phyloP scores from a whole-genome alignment of 179 eudicot genomes.

The Amaranthus tricolor region DNA sequence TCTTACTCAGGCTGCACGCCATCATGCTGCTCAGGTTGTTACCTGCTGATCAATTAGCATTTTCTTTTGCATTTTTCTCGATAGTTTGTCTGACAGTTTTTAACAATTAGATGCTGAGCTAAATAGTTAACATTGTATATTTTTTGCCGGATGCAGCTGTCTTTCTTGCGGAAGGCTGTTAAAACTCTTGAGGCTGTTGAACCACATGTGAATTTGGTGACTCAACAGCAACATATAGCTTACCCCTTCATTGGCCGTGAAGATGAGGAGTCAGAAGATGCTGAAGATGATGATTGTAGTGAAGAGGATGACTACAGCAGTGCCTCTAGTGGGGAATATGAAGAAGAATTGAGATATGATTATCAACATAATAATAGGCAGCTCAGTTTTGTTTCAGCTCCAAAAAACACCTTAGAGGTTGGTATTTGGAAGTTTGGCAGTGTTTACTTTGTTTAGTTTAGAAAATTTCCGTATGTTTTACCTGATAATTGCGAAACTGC shows the following conservation, averaged over 20 bases:
- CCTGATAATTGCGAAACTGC: too few relatives aligned
- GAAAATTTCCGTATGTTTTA: too few relatives aligned
- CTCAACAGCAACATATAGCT: constrained; percentile 80
- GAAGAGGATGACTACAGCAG: constrained; percentile 32
- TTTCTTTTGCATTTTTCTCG: neutral
- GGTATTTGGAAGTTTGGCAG: constrained; percentile 1
- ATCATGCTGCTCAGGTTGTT: constrained; percentile 95
- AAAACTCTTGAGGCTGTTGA: constrained; percentile 81
- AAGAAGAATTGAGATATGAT: constrained; percentile 59
- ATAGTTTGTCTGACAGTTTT: too few relatives aligned
- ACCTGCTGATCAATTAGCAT: neutral
- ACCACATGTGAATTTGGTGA: constrained; percentile 72
- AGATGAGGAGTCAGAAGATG: constrained; percentile 58
- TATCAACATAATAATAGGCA: constrained; percentile 35
- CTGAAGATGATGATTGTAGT: constrained; percentile 37
- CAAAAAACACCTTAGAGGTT: constrained; percentile 64
- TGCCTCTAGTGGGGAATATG: constrained; percentile 37
- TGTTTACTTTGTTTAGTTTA: constrained; percentile 2
- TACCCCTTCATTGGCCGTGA: constrained; percentile 77
- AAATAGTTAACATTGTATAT: too few relatives aligned
- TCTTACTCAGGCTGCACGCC: constrained; percentile 94
- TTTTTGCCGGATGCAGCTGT: constrained; percentile 50
- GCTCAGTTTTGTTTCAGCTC: constrained; percentile 33
- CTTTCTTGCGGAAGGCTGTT: constrained; percentile 69
- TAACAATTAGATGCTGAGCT: neutral